phyloP scores from a whole-genome alignment of 371 early-diverging fungal genomes.

The Mucor racemosus region DNA sequence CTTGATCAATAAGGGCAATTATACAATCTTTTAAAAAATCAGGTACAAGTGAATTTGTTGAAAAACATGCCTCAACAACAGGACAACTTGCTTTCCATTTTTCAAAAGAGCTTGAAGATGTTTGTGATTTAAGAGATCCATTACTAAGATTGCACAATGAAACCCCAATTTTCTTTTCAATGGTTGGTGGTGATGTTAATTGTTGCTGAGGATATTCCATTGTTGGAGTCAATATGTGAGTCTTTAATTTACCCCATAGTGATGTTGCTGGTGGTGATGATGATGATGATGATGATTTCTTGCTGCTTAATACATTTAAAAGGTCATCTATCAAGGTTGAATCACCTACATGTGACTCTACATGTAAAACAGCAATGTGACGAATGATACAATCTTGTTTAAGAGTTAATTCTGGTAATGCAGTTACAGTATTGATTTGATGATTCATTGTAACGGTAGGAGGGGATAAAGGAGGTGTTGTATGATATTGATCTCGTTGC shows the following conservation, averaged over 20 bases:
- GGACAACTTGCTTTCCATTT: slow-evolving; percentile 19
- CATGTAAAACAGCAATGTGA: slow-evolving; percentile 19
- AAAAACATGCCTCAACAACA: slow-evolving; percentile 32
- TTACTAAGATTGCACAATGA: slow-evolving; percentile 19
- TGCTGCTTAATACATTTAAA: slow-evolving; percentile 7
- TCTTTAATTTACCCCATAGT: slow-evolving; percentile 31
- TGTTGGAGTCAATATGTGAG: slow-evolving; percentile 27
- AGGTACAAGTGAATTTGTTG: slow-evolving; percentile 20
- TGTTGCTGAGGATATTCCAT: not conserved
- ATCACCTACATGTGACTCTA: slow-evolving; percentile 16
- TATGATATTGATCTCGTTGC: not conserved
- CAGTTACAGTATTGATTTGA: not conserved
- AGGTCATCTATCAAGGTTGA: slow-evolving; percentile 11
- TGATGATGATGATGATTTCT: too few relatives aligned
- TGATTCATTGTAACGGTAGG: slow-evolving; percentile 4
- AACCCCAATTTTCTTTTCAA: slow-evolving; percentile 22
- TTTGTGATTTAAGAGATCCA: slow-evolving; percentile 2
- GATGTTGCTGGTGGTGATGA: slow-evolving; percentile 9
- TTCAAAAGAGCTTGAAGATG: slow-evolving; percentile 7
- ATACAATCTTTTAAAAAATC: slow-evolving; percentile 28
- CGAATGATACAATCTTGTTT: slow-evolving; percentile 28
- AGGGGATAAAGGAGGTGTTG: slow-evolving; percentile 29
- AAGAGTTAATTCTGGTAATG: slow-evolving; percentile 18
- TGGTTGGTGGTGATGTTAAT: not conserved
- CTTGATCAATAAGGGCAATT: slow-evolving; percentile 29